Percentiles rank a stretch among this genome's conserved stretches.
phyloP scores from a whole-genome alignment of 768 basidiomycete species.

The Rhizopogon salebrosus region DNA sequence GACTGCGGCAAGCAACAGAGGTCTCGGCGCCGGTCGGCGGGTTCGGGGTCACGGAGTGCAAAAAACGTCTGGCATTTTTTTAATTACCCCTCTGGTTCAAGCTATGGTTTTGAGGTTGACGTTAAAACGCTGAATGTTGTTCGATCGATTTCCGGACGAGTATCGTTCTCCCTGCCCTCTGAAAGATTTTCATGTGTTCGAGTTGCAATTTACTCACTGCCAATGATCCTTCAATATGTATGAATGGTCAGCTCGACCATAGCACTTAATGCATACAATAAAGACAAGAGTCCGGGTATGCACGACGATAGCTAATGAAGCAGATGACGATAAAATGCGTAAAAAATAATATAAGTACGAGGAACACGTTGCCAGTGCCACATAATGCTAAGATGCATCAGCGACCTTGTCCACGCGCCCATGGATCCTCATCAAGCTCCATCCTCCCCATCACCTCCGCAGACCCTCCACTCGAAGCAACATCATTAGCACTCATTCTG shows the following conservation, averaged over 20 bases:
- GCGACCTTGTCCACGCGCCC: slow-evolving; percentile 1
- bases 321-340: slow-evolving; percentile 1
- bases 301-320: not conserved
- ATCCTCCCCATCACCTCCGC: slow-evolving; percentile 34
- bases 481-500: slow-evolving; percentile 20
- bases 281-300: slow-evolving; percentile 2
- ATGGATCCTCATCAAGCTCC: slow-evolving; percentile 27
- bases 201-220: too few relatives aligned
- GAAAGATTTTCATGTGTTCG: too few relatives aligned
- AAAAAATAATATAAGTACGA: not conserved
- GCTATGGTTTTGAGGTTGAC: too few relatives aligned
- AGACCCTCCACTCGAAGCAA: slow-evolving; percentile 20
- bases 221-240: too few relatives aligned
- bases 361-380: not conserved
- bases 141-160: too few relatives aligned
- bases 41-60: too few relatives aligned
- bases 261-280: slow-evolving; percentile 1
- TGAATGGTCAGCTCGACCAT: not conserved
- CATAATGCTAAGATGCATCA: not conserved
- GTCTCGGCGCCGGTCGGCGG: too few relatives aligned
- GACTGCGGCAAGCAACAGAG: too few relatives aligned
- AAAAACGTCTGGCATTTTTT: too few relatives aligned
- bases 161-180: too few relatives aligned
- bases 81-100: too few relatives aligned
- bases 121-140: too few relatives aligned